Evolutionary conservation across 169 alveolate species (phyloP).

Genomic region (Plasmodium inui): DNA sequence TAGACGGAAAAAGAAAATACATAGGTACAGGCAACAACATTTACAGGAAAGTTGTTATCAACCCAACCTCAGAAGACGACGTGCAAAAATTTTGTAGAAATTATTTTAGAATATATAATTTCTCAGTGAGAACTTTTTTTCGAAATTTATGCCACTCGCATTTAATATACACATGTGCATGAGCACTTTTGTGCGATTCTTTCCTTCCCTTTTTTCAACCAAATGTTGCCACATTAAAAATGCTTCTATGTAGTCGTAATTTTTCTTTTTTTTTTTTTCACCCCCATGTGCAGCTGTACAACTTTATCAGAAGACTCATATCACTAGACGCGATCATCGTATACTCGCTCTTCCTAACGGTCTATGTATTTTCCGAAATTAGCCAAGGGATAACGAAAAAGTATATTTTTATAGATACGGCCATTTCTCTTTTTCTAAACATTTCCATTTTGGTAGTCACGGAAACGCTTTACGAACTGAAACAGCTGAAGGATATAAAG

Average conservation of each 20-base stretch:
- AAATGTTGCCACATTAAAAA: not conserved
- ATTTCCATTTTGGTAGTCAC: conserved; percentile 42
- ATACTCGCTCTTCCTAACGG: conserved; percentile 43
- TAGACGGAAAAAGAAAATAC: conserved; percentile 51
- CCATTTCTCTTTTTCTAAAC: conserved; percentile 39
- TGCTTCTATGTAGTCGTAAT: not conserved
- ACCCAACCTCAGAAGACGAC: conserved; percentile 76
- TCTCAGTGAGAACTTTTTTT: conserved; percentile 45
- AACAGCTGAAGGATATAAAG: conserved; percentile 53
- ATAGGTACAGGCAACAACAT: conserved; percentile 34
- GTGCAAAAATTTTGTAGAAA: conserved; percentile 73
- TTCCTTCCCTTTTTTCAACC: not conserved
- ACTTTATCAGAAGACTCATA: conserved; percentile 56
- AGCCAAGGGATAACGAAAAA: conserved; percentile 30
- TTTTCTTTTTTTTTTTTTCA: conserved; percentile 22
- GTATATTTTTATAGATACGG: conserved; percentile 43
- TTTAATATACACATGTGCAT: not conserved
- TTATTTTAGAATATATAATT: conserved; percentile 68
- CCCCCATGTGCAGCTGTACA: conserved; percentile 35
- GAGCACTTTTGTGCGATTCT: not conserved
- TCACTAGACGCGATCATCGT: conserved; percentile 67
- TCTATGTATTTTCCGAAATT: conserved; percentile 70
- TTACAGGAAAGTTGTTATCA: conserved; percentile 75
- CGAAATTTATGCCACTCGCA: not conserved
- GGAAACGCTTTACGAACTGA: conserved; percentile 62